phyloP scores from a whole-genome alignment of 2,329 filamentous ascomycete genomes.

The Apiospora kogelbergensis region DNA sequence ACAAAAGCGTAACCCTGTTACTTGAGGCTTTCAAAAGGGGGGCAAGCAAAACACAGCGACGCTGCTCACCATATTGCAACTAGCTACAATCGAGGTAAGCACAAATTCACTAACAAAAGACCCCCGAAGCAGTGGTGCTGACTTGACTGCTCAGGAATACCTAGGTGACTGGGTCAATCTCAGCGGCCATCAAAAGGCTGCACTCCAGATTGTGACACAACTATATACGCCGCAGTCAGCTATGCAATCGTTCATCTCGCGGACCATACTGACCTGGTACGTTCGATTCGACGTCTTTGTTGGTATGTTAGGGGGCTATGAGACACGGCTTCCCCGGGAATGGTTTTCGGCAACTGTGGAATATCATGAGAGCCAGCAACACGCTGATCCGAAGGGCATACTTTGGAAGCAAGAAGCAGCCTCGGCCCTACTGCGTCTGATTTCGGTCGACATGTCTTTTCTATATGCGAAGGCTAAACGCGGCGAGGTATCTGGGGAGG shows the following conservation, averaged over 20 bases:
- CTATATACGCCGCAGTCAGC: conserved; percentile 77
- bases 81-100: conserved; percentile 86
- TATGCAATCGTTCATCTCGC: conserved; percentile 67
- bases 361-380: conserved; percentile 60
- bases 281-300: conserved; percentile 83
- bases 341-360: conserved; percentile 72
- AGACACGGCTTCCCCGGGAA: conserved; percentile 69
- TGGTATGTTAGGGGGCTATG: conserved; percentile 77
- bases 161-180: conserved; percentile 95
- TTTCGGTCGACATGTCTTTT: conserved; percentile 78
- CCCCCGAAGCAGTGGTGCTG: neutral
- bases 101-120: neutral
- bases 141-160: conserved; percentile 66
- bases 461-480: conserved; percentile 70
- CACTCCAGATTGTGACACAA: conserved; percentile 74
- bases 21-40: conserved; percentile 67
- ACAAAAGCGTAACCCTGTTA: conserved; percentile 78
- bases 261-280: conserved; percentile 85
- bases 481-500: conserved; percentile 61
- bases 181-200: conserved; percentile 88
- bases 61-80: conserved; percentile 82
- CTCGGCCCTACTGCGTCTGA: conserved; percentile 65
- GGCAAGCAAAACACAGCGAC: conserved; percentile 73
- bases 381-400: conserved; percentile 61
- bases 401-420: conserved; percentile 67